Conservation (phyloP, 345 rosid genomes). For the Viola odorata region DNA sequence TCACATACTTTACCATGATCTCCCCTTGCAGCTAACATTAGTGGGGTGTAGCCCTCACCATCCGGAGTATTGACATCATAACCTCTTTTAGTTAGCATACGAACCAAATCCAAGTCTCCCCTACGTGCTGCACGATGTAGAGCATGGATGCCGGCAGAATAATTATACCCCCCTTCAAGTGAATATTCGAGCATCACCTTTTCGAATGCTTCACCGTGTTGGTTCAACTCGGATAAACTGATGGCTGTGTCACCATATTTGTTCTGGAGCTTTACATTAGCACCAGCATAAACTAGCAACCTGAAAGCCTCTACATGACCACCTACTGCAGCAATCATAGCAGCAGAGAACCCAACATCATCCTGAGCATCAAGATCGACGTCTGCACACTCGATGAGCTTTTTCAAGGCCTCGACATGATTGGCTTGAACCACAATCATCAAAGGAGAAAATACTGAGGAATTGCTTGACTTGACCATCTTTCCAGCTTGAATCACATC, state of each 20-base stretch:
- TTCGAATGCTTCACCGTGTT: constrained; percentile 59
- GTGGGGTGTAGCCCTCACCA: constrained; percentile 76
- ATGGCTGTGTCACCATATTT: constrained; percentile 66
- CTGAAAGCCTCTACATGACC: constrained; percentile 78
- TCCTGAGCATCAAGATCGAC: constrained; percentile 71
- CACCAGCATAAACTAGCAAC: constrained; percentile 71
- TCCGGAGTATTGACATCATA: constrained; percentile 61
- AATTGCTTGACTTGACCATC: constrained; percentile 50
- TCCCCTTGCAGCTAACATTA: constrained; percentile 84
- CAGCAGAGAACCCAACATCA: constrained; percentile 70
- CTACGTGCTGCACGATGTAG: constrained; percentile 86
- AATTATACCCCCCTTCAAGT: constrained; percentile 59
- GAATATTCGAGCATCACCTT: constrained; percentile 87
- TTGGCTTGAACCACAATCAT: constrained; percentile 60
- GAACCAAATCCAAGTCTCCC: constrained; percentile 45
- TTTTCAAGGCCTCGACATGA: constrained; percentile 54
- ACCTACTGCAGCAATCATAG: constrained; percentile 67
- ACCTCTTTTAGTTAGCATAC: constrained; percentile 57
- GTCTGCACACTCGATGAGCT: constrained; percentile 34
- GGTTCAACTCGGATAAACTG: constrained; percentile 54
- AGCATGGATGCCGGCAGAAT: constrained; percentile 55
- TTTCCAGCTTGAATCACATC: constrained; percentile 49
- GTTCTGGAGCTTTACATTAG: constrained; percentile 66
- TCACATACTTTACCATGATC: constrained; percentile 55
- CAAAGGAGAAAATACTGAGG: constrained; percentile 52